These are phyloP conservation scores for Agrocybe chaxingu DNA, from an alignment of 768 basidiomycete genomes.

Conservation along the genomic window DNA sequence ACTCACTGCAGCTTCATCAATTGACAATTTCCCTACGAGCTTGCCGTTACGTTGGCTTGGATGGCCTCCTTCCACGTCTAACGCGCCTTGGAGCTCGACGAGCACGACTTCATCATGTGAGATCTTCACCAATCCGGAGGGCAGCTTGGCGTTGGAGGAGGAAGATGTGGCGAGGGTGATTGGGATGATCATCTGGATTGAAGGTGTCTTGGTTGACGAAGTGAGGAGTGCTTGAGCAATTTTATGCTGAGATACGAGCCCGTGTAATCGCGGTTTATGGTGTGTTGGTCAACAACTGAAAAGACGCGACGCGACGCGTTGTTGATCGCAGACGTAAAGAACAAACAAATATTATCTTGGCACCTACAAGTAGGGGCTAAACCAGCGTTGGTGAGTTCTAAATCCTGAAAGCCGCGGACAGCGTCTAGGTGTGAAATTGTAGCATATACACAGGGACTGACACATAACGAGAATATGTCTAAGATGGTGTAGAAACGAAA, in stretches of 20 bases:
- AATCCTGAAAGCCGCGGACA: too few species aligned
- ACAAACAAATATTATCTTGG: too few species aligned
- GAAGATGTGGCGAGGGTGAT: conserved; percentile 42
- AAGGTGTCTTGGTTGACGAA: neutral
- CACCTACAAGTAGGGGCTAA: too few species aligned
- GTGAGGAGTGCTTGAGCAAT: neutral
- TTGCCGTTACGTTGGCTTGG: conserved; percentile 58
- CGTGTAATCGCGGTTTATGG: neutral
- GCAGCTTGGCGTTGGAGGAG: conserved; percentile 44
- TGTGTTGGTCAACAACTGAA: neutral
- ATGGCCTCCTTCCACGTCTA: conserved; percentile 61
- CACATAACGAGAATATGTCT: too few species aligned
- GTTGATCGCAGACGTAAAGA: neutral
- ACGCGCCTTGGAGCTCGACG: conserved; percentile 83
- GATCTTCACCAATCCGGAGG: conserved; percentile 63
- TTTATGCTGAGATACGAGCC: neutral
- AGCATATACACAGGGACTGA: too few species aligned
- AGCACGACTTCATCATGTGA: conserved; percentile 80
- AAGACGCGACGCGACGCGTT: conserved; percentile 21
- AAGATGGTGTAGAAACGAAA: too few species aligned
- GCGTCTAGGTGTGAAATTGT: too few species aligned
- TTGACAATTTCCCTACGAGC: conserved; percentile 72
- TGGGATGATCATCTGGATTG: conserved; percentile 63
- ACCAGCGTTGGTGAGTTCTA: too few species aligned
- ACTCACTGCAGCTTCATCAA: conserved; percentile 59